Conservation (phyloP, 176 grass and related monocot genomes). For the Poa pratensis region DNA sequence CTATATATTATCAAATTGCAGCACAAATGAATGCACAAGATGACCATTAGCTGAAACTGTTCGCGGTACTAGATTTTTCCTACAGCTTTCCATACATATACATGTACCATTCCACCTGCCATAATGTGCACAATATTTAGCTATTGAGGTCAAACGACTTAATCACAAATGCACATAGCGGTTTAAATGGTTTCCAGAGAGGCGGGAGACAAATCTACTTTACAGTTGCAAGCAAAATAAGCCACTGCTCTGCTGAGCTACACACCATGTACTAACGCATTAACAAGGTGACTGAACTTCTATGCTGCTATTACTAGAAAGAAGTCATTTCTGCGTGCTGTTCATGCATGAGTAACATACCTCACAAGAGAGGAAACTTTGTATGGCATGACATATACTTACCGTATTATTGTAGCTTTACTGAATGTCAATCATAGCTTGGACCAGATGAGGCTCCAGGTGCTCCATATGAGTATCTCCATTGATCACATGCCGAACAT, state of each 20-base stretch:
- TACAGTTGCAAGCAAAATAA: conserved; percentile 16
- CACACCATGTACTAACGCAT: neutral
- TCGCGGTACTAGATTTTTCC: neutral
- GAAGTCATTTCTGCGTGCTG: neutral
- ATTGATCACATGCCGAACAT: conserved; percentile 82
- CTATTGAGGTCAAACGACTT: neutral
- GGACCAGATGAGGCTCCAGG: conserved; percentile 50
- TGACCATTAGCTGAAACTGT: neutral
- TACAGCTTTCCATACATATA: neutral
- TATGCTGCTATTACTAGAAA: neutral
- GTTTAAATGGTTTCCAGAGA: neutral
- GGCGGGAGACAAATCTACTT: neutral
- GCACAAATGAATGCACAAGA: neutral
- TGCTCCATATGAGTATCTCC: conserved; percentile 90
- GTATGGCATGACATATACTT: neutral
- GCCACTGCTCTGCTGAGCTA: neutral
- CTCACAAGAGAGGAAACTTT: neutral
- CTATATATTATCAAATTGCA: neutral
- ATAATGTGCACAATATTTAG: neutral
- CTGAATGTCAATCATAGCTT: conserved; percentile 51
- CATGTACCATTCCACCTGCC: neutral
- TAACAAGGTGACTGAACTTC: neutral
- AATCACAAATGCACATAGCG: neutral
- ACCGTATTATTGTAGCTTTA: conserved; percentile 37
- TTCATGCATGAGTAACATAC: neutral